Evolutionary conservation across 2,329 filamentous ascomycete genomes (phyloP), one percentile per base, ranked within the genome.

Genomic region (Scedosporium dehoogii): DNA sequence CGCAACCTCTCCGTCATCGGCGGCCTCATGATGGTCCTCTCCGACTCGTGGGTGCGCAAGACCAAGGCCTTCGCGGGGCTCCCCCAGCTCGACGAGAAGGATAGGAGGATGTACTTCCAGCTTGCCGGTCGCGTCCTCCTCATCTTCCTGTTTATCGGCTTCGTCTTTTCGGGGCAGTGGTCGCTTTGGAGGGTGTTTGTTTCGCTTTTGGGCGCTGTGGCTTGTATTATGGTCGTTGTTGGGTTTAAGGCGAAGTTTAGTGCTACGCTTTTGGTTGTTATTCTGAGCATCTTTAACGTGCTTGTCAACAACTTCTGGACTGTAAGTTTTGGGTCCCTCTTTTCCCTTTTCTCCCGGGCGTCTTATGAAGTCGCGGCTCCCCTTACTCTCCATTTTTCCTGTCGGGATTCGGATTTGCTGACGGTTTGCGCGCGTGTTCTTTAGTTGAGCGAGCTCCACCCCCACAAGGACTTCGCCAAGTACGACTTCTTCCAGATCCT

Each of bases 401-500:
- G 33, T 61, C 55, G n/a, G 25, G 27, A 25, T 21, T 53, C 3
- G 63, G 58, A 51, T 21, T 21, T 60, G 38, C 61, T 64, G 63
- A 67, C 63, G 9, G 66, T 74, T 69, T 65, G 10, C 60, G 58
- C 57, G 60, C 23, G 12, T 44, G 12, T n/a, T 14, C 23, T 62
- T 27, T 68, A 96, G 90, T 91, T 99, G 68, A 93, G 97, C 80
- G 89, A 93, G 69, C 90, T 96, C 80, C 94, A 99, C 81, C 94
- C 94, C 58, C 93, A 97, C 84, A 97, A 97, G 85, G 94, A 99
- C 78, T 99, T 99, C 74, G 94, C 94, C 82, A 99, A 99, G 81
- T 99, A 99, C 85, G 94, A 99, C 76, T 99, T 99, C 83, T 99
- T 99, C 87, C 94, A 99, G 82, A 97, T 97, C 70, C 83, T 99